These are phyloP conservation scores for Fusarium lyarnte DNA, from an alignment of 2,329 filamentous ascomycete species.

Conservation along the genomic window DNA sequence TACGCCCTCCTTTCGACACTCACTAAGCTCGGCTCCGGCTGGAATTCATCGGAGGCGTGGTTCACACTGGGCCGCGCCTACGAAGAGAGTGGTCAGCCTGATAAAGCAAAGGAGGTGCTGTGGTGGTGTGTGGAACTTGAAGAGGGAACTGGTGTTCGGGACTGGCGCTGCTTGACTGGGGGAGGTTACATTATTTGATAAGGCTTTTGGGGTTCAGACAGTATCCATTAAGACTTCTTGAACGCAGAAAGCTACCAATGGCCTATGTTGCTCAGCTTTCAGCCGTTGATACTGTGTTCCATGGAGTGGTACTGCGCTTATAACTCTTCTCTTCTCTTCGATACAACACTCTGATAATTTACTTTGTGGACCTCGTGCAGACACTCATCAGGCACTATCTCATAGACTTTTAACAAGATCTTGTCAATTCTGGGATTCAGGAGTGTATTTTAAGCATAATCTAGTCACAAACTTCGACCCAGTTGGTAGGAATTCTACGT, in stretches of 20 bases:
- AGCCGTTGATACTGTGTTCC: background rate
- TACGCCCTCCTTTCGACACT: slow-evolving; percentile 83
- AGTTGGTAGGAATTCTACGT: background rate
- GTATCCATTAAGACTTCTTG: background rate
- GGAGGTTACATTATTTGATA: slow-evolving; percentile 68
- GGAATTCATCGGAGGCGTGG: slow-evolving; percentile 96
- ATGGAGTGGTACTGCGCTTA: background rate
- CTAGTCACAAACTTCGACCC: background rate
- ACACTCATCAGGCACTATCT: background rate
- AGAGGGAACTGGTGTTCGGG: slow-evolving; percentile 80
- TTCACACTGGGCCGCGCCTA: slow-evolving; percentile 86
- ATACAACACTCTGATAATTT: background rate
- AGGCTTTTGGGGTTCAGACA: background rate
- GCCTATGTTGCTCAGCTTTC: background rate
- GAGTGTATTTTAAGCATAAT: too few species aligned
- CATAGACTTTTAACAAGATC: background rate
- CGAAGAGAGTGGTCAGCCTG: slow-evolving; percentile 84
- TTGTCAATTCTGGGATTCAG: background rate
- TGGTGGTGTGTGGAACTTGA: slow-evolving; percentile 99
- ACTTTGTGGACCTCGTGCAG: background rate
- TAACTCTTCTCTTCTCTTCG: slow-evolving; percentile 1
- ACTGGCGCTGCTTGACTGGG: slow-evolving; percentile 76
- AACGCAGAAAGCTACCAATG: slow-evolving; percentile 6
- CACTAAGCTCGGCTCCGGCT: slow-evolving; percentile 85
- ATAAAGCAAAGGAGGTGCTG: slow-evolving; percentile 89